Percentiles rank a stretch among this genome's conserved stretches.
Conservation (phyloP, 495 filamentous ascomycete species). For the Penicillium chermesinum region DNA sequence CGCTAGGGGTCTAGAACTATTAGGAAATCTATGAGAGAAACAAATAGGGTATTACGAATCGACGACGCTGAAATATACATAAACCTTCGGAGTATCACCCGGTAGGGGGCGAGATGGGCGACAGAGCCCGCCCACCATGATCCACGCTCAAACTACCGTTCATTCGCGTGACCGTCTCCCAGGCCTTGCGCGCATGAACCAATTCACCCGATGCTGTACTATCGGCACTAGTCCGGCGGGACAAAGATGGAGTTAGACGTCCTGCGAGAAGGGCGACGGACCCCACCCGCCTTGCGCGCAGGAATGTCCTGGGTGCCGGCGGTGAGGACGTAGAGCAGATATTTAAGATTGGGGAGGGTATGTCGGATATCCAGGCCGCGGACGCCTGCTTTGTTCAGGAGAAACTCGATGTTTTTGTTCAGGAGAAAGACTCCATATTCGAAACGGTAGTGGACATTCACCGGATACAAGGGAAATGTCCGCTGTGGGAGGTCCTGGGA, state of each 20-base stretch:
- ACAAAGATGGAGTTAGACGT: constrained; percentile 30
- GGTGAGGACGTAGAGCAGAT: constrained; percentile 79
- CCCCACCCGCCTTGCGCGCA: constrained; percentile 69
- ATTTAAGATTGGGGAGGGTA: constrained; percentile 89
- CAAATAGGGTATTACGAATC: not conserved
- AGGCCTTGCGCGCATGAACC: constrained; percentile 24
- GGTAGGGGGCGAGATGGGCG: constrained; percentile 19
- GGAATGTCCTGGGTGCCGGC: constrained; percentile 74
- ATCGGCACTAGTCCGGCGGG: constrained; percentile 37
- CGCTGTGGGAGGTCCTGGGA: constrained; percentile 59
- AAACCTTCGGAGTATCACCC: too few relatives aligned
- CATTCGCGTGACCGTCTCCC: constrained; percentile 24
- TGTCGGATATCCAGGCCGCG: constrained; percentile 81
- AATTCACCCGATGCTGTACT: constrained; percentile 36
- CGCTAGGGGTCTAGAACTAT: too few relatives aligned
- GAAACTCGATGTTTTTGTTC: constrained; percentile 87
- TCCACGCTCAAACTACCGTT: constrained; percentile 25
- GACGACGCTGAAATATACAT: not conserved
- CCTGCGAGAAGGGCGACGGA: constrained; percentile 55
- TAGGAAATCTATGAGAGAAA: not conserved
- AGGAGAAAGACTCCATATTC: constrained; percentile 93
- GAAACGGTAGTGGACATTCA: constrained; percentile 76
- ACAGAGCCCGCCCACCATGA: constrained; percentile 17
- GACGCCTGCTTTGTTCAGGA: constrained; percentile 69
- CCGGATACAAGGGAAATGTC: constrained; percentile 75